phyloP scores from a whole-genome alignment of 2,329 filamentous ascomycete species.

The Byssoonygena ceratinophila region DNA sequence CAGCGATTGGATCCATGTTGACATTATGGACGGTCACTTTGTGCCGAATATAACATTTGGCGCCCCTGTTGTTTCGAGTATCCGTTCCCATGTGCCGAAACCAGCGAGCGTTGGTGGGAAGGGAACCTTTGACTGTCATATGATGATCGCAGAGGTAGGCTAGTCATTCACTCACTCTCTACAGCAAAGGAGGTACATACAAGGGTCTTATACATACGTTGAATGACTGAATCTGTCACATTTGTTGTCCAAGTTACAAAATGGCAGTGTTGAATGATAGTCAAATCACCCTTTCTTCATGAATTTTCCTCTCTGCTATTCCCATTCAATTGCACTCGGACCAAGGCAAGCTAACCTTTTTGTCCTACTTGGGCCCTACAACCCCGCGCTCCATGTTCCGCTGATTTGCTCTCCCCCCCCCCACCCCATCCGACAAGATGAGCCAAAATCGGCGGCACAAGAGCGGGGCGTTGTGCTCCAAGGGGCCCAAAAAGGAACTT shows the following conservation, averaged over 20 bases:
- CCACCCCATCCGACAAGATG: background rate
- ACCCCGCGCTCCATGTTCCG: constrained; percentile 1
- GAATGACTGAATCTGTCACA: too few species aligned
- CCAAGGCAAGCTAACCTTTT: background rate
- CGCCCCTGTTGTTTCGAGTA: constrained; percentile 87
- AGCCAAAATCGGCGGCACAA: background rate
- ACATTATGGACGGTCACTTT: constrained; percentile 98
- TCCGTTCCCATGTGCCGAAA: constrained; percentile 71
- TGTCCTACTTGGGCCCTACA: constrained; percentile 1
- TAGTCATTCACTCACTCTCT: too few species aligned
- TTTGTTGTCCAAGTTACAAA: too few species aligned
- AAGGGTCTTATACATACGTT: too few species aligned
- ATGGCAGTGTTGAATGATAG: background rate
- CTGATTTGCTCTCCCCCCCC: too few species aligned
- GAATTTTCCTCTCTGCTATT: background rate
- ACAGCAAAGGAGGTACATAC: too few species aligned
- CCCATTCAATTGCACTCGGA: background rate
- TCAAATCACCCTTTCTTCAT: background rate
- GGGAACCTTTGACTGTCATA: constrained; percentile 98
- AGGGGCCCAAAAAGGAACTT: background rate
- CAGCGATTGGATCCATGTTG: constrained; percentile 88
- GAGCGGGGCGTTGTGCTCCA: background rate
- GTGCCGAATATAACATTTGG: constrained; percentile 98
- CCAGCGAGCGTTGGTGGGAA: constrained; percentile 60
- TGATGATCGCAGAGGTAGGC: constrained; percentile 97